Evolutionary conservation across 441 rosid genomes (phyloP).

Genomic region (Heliophila coronopifolia): DNA sequence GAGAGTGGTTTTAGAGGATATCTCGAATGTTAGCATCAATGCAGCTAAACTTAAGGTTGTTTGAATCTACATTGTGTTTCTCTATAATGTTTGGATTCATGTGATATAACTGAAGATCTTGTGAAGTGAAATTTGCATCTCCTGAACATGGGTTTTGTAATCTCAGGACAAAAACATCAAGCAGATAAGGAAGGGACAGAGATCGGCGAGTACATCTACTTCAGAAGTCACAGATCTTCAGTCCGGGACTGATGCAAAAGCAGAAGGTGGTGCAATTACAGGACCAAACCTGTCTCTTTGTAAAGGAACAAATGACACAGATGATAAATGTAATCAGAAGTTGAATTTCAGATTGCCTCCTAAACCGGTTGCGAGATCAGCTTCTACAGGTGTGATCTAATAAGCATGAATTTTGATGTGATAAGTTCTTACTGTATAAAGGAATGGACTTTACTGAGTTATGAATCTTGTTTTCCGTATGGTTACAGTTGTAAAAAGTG

Average conservation of each 20-base stretch:
- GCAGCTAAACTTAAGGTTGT: slow-evolving; percentile 54
- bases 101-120: slow-evolving; percentile 13
- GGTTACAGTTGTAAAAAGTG: slow-evolving; percentile 36
- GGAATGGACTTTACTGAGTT: background rate
- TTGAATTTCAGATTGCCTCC: slow-evolving; percentile 21
- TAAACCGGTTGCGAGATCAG: slow-evolving; percentile 19
- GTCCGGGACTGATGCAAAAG: slow-evolving; percentile 9
- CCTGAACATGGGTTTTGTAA: background rate
- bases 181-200: slow-evolving; percentile 16
- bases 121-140: slow-evolving; percentile 15
- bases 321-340: slow-evolving; percentile 18
- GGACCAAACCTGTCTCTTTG: slow-evolving; percentile 8
- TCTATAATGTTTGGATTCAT: background rate
- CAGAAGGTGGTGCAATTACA: slow-evolving; percentile 11
- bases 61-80: slow-evolving; percentile 29
- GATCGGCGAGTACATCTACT: background rate
- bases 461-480: slow-evolving; percentile 22
- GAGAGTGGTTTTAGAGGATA: slow-evolving; percentile 66
- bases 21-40: slow-evolving; percentile 51
- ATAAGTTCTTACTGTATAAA: background rate
- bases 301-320: slow-evolving; percentile 10
- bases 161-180: slow-evolving; percentile 22
- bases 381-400: slow-evolving; percentile 20
- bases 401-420: background rate
- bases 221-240: slow-evolving; percentile 26